Base-by-base conservation (phyloP, 768 basidiomycete genomes). In the Mycena metata region DNA sequence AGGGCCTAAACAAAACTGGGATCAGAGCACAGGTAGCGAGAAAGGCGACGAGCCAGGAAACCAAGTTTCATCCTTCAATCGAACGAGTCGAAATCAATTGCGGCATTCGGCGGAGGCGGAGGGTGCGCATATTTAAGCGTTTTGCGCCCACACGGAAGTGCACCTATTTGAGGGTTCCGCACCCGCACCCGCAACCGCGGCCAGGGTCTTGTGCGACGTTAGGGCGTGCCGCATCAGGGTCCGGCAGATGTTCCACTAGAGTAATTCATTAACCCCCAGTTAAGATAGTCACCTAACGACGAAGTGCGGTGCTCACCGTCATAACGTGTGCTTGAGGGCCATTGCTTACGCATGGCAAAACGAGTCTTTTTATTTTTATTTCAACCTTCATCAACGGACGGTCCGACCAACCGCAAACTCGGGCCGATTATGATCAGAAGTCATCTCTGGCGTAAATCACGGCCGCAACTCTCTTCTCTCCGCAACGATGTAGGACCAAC, bases 11-110 rank as follows among this genome's bases (percentile, higher is more conserved):
- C 8, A 52, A 35, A 35, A 36, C 51, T 52, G 30, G 33, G 16
- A 35, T 52, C 33, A 52, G 51, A 35, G 51, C 51, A n/a, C 19
- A 35, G 51, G 51, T 35, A 52, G 51, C 33, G 33, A 52, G 46
- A 47, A 23, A n/a, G 36, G 30, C 17, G 33, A 52, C 51, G 51
- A 52, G 33, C 17, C 33, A 19, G 51, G 30, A 35, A 52, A 52
- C 33, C 30, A 35, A 52, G 17, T 19, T 36, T 52, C 51, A 52
- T 19, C 51, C 17, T 52, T 52, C 30, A n/a, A 52, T 52, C 33
- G 33, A 52, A 50, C 49, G 49, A 30, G 49, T 30, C 49, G 49
- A 15, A 50, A 26, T 50, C 49, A 30, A 50, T 30, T 24, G 49
- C 49, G 49, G 49, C 49, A 50, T 50, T 50, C 24, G 49, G 49